Percentiles rank a stretch among this genome's conserved stretches.
These are phyloP conservation scores for Flaveria brownii DNA, from an alignment of 129 eudicot genomes.

Conservation along the genomic window DNA sequence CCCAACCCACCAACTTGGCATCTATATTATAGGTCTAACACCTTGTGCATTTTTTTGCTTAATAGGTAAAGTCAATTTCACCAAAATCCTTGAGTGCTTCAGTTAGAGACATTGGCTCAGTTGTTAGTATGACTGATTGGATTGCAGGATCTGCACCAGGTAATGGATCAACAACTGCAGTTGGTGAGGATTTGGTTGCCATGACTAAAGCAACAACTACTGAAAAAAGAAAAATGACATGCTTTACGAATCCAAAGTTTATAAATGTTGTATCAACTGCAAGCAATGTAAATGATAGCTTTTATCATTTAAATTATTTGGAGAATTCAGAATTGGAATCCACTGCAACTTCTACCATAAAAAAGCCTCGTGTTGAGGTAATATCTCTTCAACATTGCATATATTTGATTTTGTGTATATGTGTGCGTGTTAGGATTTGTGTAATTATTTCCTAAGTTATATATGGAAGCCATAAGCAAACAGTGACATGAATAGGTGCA, in stretches of 20 bases:
- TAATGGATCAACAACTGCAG: constrained; percentile 91
- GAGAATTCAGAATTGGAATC: constrained; percentile 75
- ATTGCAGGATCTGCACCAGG: constrained; percentile 99
- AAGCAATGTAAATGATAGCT: constrained; percentile 65
- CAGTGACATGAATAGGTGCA: not conserved
- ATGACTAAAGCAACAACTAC: constrained; percentile 68
- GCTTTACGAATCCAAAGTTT: constrained; percentile 74
- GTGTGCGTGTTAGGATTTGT: not conserved
- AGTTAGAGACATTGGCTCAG: constrained; percentile 82
- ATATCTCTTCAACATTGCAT: not conserved
- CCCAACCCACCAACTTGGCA: not conserved
- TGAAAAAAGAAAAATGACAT: constrained; percentile 77
- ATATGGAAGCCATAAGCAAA: not conserved
- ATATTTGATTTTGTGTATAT: not conserved
- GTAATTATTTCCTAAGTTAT: not conserved
- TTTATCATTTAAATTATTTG: constrained; percentile 45
- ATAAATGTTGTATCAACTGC: constrained; percentile 70
- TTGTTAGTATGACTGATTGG: constrained; percentile 84
- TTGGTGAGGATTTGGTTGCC: constrained; percentile 94
- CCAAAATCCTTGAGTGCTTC: constrained; percentile 64
- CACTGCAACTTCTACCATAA: constrained; percentile 73
- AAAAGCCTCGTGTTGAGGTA: constrained; percentile 78
- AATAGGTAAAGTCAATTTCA: constrained; percentile 77
- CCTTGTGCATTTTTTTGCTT: not conserved
- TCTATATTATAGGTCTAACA: constrained; percentile 4